phyloP scores from a whole-genome alignment of 164 flowering plant genomes.

The Taxillus chinensis region DNA sequence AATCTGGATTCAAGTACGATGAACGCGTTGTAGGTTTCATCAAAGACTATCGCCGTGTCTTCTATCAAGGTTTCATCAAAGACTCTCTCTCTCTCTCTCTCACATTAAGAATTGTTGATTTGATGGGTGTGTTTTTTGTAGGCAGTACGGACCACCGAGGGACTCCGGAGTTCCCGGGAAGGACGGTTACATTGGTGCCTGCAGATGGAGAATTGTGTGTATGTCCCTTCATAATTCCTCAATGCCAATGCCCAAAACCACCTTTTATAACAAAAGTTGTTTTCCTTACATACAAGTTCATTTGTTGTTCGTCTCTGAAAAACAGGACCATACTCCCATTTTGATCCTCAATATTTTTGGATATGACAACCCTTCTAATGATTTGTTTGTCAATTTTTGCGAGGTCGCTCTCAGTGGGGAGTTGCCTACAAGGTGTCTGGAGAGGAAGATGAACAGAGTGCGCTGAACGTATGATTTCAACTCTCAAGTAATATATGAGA shows the following conservation, averaged over 20 bases:
- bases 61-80: constrained; percentile 59
- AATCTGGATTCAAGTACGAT: constrained; percentile 70
- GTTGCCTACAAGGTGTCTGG: constrained; percentile 62
- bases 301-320: not conserved
- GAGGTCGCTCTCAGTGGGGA: constrained; percentile 55
- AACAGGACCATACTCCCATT: not conserved
- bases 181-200: constrained; percentile 86
- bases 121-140: constrained; percentile 11
- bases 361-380: not conserved
- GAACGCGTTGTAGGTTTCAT: constrained; percentile 78
- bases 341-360: not conserved
- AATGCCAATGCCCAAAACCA: too few species aligned
- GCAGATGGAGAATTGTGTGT: constrained; percentile 71
- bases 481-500: too few species aligned
- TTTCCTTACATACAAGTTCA: too few species aligned
- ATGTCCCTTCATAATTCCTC: constrained; percentile 13
- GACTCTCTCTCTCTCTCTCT: constrained; percentile 9
- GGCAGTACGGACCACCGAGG: constrained; percentile 99
- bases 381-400: too few species aligned
- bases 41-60: constrained; percentile 86
- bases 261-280: too few species aligned
- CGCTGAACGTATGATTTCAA: constrained; percentile 32
- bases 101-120: not conserved
- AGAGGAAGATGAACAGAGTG: constrained; percentile 50
- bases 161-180: constrained; percentile 79